phyloP scores from a whole-genome alignment of 2,329 filamentous ascomycete genomes.

The Orbilia quercus region DNA sequence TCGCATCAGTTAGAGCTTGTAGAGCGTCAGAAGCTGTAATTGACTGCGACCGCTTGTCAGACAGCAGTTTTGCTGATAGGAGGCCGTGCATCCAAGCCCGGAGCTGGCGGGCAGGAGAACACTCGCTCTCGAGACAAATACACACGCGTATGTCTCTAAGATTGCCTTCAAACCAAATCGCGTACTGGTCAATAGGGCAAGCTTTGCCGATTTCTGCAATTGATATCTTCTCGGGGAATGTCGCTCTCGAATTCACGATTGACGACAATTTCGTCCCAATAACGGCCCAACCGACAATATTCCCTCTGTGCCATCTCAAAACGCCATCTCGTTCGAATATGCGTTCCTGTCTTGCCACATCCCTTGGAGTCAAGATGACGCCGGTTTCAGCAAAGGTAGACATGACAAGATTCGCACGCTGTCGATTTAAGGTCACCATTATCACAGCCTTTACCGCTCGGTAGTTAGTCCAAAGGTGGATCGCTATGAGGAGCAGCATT shows the following conservation, averaged over 20 bases:
- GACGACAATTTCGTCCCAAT: conserved; percentile 67
- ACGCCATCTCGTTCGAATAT: conserved; percentile 75
- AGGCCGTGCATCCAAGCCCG: conserved; percentile 74
- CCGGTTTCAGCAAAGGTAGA: conserved; percentile 68
- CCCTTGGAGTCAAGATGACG: conserved; percentile 71
- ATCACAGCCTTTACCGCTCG: conserved; percentile 83
- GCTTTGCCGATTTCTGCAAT: conserved; percentile 60
- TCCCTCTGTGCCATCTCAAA: conserved; percentile 68
- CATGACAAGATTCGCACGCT: conserved; percentile 83
- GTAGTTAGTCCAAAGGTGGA: conserved; percentile 88
- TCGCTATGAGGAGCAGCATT: conserved; percentile 76
- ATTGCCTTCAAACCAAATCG: conserved; percentile 69
- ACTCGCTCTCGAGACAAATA: conserved; percentile 74
- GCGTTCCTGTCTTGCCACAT: conserved; percentile 72
- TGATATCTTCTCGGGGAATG: conserved; percentile 49
- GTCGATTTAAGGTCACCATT: conserved; percentile 85
- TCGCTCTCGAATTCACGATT: conserved; percentile 59
- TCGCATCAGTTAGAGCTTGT: conserved; percentile 62
- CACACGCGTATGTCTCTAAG: conserved; percentile 63
- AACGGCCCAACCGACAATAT: conserved; percentile 68
- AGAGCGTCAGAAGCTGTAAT: conserved; percentile 65
- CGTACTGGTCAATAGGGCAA: conserved; percentile 68
- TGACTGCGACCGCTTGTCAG: conserved; percentile 60
- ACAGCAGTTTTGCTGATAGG: conserved; percentile 63
- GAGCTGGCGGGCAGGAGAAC: conserved; percentile 67